Conservation (phyloP, 1,284 basidiomycete species). For the Microbotryum lychnidis-dioicae region DNA sequence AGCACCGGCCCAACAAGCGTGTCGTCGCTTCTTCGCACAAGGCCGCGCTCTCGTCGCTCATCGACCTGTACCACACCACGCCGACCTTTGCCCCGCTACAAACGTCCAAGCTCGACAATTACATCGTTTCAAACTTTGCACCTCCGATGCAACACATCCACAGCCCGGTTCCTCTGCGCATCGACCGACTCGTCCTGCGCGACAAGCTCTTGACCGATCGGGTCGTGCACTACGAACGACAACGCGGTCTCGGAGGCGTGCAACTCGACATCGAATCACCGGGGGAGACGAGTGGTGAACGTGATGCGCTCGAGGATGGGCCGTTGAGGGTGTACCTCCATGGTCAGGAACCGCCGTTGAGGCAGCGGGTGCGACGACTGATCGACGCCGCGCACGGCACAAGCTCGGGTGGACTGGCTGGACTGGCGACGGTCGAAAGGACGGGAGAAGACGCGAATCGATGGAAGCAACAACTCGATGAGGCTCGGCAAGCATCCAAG, state of each 20-base stretch:
- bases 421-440: slow-evolving; percentile 4
- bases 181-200: slow-evolving; percentile 8
- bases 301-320: neutral
- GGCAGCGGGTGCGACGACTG: slow-evolving; percentile 5
- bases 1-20: slow-evolving; percentile 6
- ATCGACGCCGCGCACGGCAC: slow-evolving; percentile 20
- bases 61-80: slow-evolving; percentile 21
- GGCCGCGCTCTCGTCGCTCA: slow-evolving; percentile 8
- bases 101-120: neutral
- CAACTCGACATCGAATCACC: slow-evolving; percentile 3
- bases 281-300: neutral
- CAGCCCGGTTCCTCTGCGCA: slow-evolving; percentile 5
- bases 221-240: slow-evolving; percentile 1
- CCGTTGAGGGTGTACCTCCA: neutral
- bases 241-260: slow-evolving; percentile 5
- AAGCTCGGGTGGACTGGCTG: slow-evolving; percentile 15
- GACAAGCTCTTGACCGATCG: neutral
- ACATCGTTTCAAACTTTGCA: slow-evolving; percentile 4
- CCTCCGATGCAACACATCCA: neutral
- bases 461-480: slow-evolving; percentile 12
- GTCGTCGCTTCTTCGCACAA: neutral
- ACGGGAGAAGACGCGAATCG: slow-evolving; percentile 8
- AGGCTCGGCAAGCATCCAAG: slow-evolving; percentile 3
- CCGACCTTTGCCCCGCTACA: slow-evolving; percentile 19
- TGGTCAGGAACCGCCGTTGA: slow-evolving; percentile 14